phyloP scores from a whole-genome alignment of 345 rosid genomes.

The Eucalyptus decipiens region DNA sequence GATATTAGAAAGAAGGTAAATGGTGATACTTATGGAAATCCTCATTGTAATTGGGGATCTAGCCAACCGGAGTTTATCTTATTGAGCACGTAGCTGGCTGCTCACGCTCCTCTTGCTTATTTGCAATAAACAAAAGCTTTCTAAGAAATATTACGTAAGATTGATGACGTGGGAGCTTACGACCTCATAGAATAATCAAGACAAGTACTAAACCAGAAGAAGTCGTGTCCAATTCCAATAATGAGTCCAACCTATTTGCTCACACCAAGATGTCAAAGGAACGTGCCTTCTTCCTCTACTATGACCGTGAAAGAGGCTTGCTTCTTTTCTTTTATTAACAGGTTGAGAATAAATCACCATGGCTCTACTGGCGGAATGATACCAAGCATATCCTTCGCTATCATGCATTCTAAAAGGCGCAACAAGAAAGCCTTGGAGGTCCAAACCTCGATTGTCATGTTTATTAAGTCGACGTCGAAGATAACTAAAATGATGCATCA shows the following conservation, averaged over 20 bases:
- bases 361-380: neutral
- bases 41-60: neutral
- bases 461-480: neutral
- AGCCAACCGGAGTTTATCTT: neutral
- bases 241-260: neutral
- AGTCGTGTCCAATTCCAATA: neutral
- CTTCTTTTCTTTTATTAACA: neutral
- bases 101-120: neutral
- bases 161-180: neutral
- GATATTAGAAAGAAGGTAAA: neutral
- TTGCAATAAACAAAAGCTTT: neutral
- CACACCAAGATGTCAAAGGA: neutral
- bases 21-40: neutral
- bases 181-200: neutral
- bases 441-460: neutral
- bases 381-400: neutral
- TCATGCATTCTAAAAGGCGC: neutral
- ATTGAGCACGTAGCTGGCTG: neutral
- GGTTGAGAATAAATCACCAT: neutral
- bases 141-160: neutral
- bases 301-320: neutral
- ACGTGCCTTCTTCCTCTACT: neutral
- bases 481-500: neutral
- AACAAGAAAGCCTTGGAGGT: neutral
- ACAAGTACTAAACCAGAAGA: neutral